These are phyloP conservation scores for Vitis amurensis DNA, from an alignment of 164 flowering plant species.

Conservation along the genomic window DNA sequence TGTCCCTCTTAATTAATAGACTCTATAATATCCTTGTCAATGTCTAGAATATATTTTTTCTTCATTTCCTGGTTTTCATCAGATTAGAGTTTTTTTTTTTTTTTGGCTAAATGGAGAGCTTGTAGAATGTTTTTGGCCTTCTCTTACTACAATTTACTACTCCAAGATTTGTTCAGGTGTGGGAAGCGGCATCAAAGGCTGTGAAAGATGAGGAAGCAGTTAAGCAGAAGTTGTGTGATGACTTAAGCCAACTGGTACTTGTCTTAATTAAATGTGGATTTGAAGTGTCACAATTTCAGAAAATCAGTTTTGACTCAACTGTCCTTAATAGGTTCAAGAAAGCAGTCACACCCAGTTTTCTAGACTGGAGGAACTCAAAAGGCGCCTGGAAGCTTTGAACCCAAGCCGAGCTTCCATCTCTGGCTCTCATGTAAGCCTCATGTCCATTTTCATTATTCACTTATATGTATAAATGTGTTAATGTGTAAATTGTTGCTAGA, in stretches of 20 bases:
- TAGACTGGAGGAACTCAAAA: slow-evolving; percentile 86
- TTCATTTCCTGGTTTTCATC: not conserved
- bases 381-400: slow-evolving; percentile 84
- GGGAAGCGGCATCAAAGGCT: slow-evolving; percentile 80
- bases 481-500: not conserved
- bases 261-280: not conserved
- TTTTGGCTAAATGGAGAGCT: not conserved
- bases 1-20: slow-evolving; percentile 13
- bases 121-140: not conserved
- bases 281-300: not conserved
- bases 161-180: slow-evolving; percentile 37
- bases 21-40: not conserved
- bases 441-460: not conserved
- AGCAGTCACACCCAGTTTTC: slow-evolving; percentile 70
- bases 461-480: not conserved
- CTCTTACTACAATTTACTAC: not conserved
- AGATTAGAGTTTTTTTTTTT: not conserved
- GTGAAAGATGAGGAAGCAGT: slow-evolving; percentile 83
- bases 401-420: slow-evolving; percentile 64
- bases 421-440: slow-evolving; percentile 35
- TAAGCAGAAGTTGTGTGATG: slow-evolving; percentile 91
- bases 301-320: not conserved
- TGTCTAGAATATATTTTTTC: not conserved
- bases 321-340: slow-evolving; percentile 73
- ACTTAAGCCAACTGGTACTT: slow-evolving; percentile 72